phyloP scores from a whole-genome alignment of 2,329 filamentous ascomycete species.

The Colletotrichum sp. region DNA sequence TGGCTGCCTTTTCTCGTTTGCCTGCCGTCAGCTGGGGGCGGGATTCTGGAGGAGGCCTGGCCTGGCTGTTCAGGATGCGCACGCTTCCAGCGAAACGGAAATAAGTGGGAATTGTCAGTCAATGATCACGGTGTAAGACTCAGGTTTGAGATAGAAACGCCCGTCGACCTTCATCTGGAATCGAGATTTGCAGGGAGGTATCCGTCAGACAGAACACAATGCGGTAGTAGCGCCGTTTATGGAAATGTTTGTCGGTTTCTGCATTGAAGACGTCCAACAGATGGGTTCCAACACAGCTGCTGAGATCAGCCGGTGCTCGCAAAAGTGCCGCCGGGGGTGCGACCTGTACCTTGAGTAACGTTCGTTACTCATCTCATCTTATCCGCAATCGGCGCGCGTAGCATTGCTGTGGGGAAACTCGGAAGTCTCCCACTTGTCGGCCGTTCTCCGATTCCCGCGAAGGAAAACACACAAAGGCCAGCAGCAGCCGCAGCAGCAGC shows the following conservation, averaged over 20 bases:
- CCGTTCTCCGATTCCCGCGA: neutral
- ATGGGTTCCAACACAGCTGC: neutral
- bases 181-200: neutral
- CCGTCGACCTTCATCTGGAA: neutral
- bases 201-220: neutral
- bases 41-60: neutral
- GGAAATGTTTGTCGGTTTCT: neutral
- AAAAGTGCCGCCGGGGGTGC: neutral
- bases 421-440: neutral
- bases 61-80: neutral
- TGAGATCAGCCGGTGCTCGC: neutral
- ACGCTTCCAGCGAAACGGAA: neutral
- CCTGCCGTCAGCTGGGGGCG: neutral
- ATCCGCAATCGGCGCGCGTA: neutral
- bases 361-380: neutral
- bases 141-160: neutral
- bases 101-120: neutral
- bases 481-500: neutral
- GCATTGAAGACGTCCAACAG: neutral
- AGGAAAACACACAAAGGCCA: neutral
- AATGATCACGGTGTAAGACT: neutral
- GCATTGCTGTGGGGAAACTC: neutral
- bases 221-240: neutral
- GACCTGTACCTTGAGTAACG: neutral
- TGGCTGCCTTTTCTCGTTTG: neutral